phyloP scores from a whole-genome alignment of 345 rosid genomes.

The Aquilaria yunnanensis region DNA sequence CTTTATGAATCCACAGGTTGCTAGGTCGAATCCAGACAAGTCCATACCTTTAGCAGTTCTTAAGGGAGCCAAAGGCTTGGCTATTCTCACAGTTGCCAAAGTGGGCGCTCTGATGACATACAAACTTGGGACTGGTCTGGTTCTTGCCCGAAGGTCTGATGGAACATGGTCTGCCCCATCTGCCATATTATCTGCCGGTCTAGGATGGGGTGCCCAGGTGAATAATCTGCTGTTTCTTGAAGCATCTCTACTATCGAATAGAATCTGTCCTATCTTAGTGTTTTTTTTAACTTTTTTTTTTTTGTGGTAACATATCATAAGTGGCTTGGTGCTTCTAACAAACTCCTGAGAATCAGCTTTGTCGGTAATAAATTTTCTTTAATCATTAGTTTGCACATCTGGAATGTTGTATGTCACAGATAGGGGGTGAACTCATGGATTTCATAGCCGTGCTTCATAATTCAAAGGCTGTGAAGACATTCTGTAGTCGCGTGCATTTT shows the following conservation, averaged over 20 bases:
- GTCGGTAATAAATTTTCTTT: conserved; percentile 26
- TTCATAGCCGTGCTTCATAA: conserved; percentile 81
- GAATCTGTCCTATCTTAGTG: neutral
- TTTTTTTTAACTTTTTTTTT: neutral
- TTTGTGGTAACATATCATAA: neutral
- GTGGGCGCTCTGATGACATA: conserved; percentile 89
- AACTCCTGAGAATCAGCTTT: conserved; percentile 16
- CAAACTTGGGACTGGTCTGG: conserved; percentile 86
- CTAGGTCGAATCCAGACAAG: conserved; percentile 69
- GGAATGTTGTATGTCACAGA: conserved; percentile 34
- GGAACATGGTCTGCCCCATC: conserved; percentile 99
- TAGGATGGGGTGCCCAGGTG: conserved; percentile 99
- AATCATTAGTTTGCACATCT: conserved; percentile 14
- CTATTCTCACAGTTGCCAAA: conserved; percentile 75
- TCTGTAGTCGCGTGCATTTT: conserved; percentile 72
- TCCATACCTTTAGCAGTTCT: conserved; percentile 74
- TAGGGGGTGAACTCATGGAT: conserved; percentile 93
- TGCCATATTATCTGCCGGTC: conserved; percentile 76
- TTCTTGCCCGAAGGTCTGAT: conserved; percentile 80
- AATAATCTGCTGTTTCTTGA: conserved; percentile 16
- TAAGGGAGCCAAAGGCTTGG: conserved; percentile 83
- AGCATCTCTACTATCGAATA: conserved; percentile 37
- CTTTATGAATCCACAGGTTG: conserved; percentile 36
- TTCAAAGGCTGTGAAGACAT: conserved; percentile 68
- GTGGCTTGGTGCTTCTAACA: neutral